phyloP scores from a whole-genome alignment of 2,329 filamentous ascomycete genomes.

The Neofusicoccum kwambonambiense region DNA sequence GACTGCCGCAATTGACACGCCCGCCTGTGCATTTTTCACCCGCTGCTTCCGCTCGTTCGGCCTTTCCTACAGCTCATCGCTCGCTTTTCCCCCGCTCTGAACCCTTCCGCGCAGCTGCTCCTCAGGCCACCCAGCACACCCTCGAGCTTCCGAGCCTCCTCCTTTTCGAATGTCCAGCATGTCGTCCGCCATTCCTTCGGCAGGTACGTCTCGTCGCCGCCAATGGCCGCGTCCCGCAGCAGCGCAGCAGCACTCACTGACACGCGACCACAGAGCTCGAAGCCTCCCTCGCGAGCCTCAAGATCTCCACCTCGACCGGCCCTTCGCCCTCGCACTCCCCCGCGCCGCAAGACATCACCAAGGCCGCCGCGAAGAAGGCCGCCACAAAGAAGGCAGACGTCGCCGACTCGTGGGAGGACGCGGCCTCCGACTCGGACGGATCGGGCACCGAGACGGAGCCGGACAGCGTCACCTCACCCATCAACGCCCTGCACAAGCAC shows the following conservation, averaged over 20 bases:
- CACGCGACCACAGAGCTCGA: constrained; percentile 32
- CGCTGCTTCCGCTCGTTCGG: constrained; percentile 4
- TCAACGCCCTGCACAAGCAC: constrained; percentile 29
- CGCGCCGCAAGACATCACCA: constrained; percentile 27
- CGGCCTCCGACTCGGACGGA: constrained; percentile 39
- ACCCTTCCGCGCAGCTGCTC: background rate
- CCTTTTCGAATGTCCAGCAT: constrained; percentile 2
- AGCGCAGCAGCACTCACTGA: constrained; percentile 11
- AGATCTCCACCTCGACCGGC: constrained; percentile 33
- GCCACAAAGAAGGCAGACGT: constrained; percentile 38
- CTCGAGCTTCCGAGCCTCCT: background rate
- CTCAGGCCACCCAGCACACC: constrained; percentile 9
- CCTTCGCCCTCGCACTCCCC: constrained; percentile 11
- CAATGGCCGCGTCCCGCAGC: background rate
- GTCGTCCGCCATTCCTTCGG: constrained; percentile 26
- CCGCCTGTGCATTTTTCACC: background rate
- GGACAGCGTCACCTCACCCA: constrained; percentile 22
- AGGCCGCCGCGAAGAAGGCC: constrained; percentile 32
- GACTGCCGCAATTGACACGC: background rate
- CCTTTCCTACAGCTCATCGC: background rate
- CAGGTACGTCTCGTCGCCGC: constrained; percentile 22
- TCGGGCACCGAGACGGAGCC: constrained; percentile 27
- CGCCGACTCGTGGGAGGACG: constrained; percentile 78
- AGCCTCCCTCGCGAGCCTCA: constrained; percentile 36
- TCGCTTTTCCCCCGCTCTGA: background rate